A percentile compares a stretch with the other conserved stretches of the same genome.
These are phyloP conservation scores for Suhomyces xylopsoci DNA, from an alignment of 805 yeast genomes.

Conservation along the genomic window DNA sequence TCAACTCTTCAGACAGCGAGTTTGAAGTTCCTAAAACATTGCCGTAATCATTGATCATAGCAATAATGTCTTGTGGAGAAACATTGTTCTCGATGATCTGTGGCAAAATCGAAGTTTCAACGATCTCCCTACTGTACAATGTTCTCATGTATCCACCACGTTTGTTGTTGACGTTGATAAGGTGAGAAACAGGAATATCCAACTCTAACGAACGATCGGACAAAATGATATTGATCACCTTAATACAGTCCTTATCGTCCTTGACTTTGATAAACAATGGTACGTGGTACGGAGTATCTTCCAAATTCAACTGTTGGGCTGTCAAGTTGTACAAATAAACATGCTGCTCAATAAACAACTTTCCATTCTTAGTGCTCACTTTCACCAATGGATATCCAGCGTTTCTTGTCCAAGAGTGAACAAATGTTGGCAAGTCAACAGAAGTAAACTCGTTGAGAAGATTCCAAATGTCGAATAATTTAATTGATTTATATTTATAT, in stretches of 20 bases:
- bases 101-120: constrained; percentile 8
- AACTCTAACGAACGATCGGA: constrained; percentile 40
- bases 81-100: constrained; percentile 14
- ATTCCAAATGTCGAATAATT: constrained; percentile 54
- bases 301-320: constrained; percentile 32
- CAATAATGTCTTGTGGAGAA: constrained; percentile 29
- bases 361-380: constrained; percentile 25
- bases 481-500: constrained; percentile 38
- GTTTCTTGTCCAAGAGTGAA: constrained; percentile 58
- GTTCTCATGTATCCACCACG: constrained; percentile 12
- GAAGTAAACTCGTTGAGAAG: constrained; percentile 29
- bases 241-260: constrained; percentile 24
- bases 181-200: constrained; percentile 27
- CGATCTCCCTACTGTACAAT: constrained; percentile 6
- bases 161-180: constrained; percentile 43
- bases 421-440: constrained; percentile 48
- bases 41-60: constrained; percentile 40
- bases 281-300: constrained; percentile 59
- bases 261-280: constrained; percentile 48
- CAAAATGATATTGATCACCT: constrained; percentile 37
- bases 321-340: constrained; percentile 27
- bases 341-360: constrained; percentile 37
- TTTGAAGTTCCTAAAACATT: constrained; percentile 29
- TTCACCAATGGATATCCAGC: constrained; percentile 58
- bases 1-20: constrained; percentile 20